phyloP scores from a whole-genome alignment of 257 asterid species.

The Scutellaria minor region DNA sequence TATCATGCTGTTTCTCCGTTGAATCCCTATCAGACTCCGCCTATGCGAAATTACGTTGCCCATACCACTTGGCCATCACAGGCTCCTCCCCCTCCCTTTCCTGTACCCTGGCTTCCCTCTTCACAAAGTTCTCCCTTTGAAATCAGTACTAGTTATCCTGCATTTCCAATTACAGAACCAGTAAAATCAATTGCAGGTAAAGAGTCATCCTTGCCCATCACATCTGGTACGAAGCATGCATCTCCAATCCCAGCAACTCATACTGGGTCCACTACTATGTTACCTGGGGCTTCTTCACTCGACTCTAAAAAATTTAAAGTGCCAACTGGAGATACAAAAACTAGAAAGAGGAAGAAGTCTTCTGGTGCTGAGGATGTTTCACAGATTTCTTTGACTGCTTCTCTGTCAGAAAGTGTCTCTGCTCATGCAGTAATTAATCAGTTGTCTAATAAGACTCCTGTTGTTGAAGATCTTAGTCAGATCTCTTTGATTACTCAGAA shows the following conservation, averaged over 20 bases:
- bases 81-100: slow-evolving; percentile 65
- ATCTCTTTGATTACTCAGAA: slow-evolving; percentile 50
- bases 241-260: slow-evolving; percentile 47
- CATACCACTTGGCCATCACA: slow-evolving; percentile 69
- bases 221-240: slow-evolving; percentile 49
- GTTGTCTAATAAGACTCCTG: slow-evolving; percentile 47
- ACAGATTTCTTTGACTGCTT: slow-evolving; percentile 44
- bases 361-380: slow-evolving; percentile 59
- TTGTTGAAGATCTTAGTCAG: slow-evolving; percentile 49
- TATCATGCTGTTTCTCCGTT: slow-evolving; percentile 75
- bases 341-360: slow-evolving; percentile 81
- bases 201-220: slow-evolving; percentile 53
- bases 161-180: slow-evolving; percentile 56
- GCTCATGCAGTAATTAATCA: slow-evolving; percentile 45
- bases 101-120: slow-evolving; percentile 78
- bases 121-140: slow-evolving; percentile 73
- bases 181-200: slow-evolving; percentile 56
- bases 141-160: slow-evolving; percentile 54
- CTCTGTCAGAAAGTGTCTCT: slow-evolving; percentile 53
- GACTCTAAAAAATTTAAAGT: slow-evolving; percentile 54
- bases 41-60: slow-evolving; percentile 55
- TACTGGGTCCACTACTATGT: slow-evolving; percentile 45
- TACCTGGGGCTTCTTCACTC: slow-evolving; percentile 49
- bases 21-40: slow-evolving; percentile 75
- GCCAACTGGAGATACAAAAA: slow-evolving; percentile 57